These are phyloP conservation scores for Verbena officinalis DNA, from an alignment of 257 asterid species.

Conservation along the genomic window DNA sequence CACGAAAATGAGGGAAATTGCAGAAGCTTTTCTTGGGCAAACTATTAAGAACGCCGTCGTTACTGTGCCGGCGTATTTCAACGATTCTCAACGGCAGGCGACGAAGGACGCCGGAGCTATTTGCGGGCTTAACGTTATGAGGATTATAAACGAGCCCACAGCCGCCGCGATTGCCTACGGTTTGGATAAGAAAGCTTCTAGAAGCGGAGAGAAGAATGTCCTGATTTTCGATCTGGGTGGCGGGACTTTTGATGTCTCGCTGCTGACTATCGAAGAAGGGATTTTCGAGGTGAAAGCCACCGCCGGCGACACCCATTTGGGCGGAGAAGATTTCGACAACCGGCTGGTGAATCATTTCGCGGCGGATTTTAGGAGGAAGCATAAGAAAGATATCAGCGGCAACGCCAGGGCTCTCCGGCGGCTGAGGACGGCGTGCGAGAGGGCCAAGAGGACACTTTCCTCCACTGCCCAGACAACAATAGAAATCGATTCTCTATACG, in stretches of 20 bases:
- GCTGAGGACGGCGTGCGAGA: slow-evolving; percentile 61
- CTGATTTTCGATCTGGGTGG: slow-evolving; percentile 59
- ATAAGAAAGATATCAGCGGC: slow-evolving; percentile 54
- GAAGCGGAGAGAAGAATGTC: slow-evolving; percentile 49
- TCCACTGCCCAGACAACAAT: slow-evolving; percentile 56
- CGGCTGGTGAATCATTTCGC: slow-evolving; percentile 59
- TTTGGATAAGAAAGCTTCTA: slow-evolving; percentile 46
- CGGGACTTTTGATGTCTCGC: slow-evolving; percentile 58
- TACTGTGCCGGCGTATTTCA: slow-evolving; percentile 60
- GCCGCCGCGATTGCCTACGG: slow-evolving; percentile 69
- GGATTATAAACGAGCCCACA: slow-evolving; percentile 61
- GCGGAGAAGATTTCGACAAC: slow-evolving; percentile 62
- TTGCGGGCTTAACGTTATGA: slow-evolving; percentile 45
- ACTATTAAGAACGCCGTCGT: slow-evolving; percentile 49
- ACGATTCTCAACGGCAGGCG: slow-evolving; percentile 56
- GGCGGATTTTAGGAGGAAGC: slow-evolving; percentile 58
- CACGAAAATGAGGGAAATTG: slow-evolving; percentile 45
- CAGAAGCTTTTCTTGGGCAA: slow-evolving; percentile 56
- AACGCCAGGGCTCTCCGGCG: slow-evolving; percentile 56
- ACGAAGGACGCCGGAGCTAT: slow-evolving; percentile 60
- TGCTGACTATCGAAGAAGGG: slow-evolving; percentile 52
- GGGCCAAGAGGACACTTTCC: slow-evolving; percentile 63
- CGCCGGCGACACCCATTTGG: slow-evolving; percentile 57
- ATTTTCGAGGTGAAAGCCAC: slow-evolving; percentile 54
- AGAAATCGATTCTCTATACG: slow-evolving; percentile 60